Evolutionary conservation across 768 basidiomycete genomes (phyloP).

Genomic region (Dioszegia hungarica): DNA sequence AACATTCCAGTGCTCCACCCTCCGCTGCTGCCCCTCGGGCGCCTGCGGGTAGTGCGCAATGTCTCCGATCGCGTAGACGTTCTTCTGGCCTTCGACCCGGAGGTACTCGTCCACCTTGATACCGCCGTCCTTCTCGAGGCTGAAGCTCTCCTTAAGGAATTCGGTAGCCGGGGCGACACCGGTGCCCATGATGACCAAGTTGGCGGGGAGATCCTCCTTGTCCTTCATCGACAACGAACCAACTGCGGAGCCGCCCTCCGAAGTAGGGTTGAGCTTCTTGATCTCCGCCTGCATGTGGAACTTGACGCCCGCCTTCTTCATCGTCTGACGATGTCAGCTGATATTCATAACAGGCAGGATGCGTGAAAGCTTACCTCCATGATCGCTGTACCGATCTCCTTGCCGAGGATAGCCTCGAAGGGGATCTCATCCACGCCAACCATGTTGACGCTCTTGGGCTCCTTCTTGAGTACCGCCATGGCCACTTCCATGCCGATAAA

Average conservation of each 20-base stretch:
- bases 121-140: slow-evolving; percentile 68
- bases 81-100: slow-evolving; percentile 53
- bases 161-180: slow-evolving; percentile 79
- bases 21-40: slow-evolving; percentile 59
- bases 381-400: slow-evolving; percentile 69
- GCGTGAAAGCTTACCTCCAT: slow-evolving; percentile 61
- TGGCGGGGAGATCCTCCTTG: slow-evolving; percentile 62
- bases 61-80: slow-evolving; percentile 57
- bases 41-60: slow-evolving; percentile 78
- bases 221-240: slow-evolving; percentile 63
- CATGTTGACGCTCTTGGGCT: slow-evolving; percentile 74
- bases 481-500: slow-evolving; percentile 89
- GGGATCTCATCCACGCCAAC: slow-evolving; percentile 78
- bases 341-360: too few species aligned
- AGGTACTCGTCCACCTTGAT: slow-evolving; percentile 72
- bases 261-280: slow-evolving; percentile 61
- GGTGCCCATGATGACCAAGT: slow-evolving; percentile 77
- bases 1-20: slow-evolving; percentile 93
- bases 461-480: slow-evolving; percentile 61
- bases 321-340: slow-evolving; percentile 55
- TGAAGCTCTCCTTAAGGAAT: slow-evolving; percentile 62
- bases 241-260: slow-evolving; percentile 50
- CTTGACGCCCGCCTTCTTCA: slow-evolving; percentile 74
- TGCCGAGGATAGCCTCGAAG: slow-evolving; percentile 74
- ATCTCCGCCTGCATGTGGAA: slow-evolving; percentile 74